These are phyloP conservation scores for Didymella sp. DNA, from an alignment of 2,329 filamentous ascomycete genomes.

Conservation along the genomic window DNA sequence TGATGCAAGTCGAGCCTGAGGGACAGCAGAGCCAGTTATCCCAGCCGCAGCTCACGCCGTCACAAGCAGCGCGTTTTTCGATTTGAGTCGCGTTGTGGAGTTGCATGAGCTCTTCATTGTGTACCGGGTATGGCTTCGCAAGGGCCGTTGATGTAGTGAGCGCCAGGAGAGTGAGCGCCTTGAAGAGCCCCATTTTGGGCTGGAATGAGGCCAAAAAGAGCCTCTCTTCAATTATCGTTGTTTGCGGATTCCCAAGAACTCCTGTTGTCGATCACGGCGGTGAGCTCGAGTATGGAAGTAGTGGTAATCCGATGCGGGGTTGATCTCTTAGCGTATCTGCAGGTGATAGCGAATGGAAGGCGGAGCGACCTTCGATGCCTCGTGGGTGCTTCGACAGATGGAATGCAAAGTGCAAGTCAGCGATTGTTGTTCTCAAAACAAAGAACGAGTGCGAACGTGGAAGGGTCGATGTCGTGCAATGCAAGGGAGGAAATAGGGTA, in stretches of 20 bases:
- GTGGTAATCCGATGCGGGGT: constrained; percentile 20
- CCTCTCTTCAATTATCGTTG: not conserved
- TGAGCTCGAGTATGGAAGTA: constrained; percentile 5
- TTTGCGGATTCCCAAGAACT: not conserved
- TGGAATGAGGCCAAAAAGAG: not conserved
- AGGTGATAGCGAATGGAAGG: constrained; percentile 17
- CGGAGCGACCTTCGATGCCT: constrained; percentile 10
- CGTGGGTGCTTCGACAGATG: constrained; percentile 15
- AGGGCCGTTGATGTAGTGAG: constrained; percentile 60
- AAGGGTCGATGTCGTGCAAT: constrained; percentile 22
- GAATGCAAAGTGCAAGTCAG: constrained; percentile 15
- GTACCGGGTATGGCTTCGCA: constrained; percentile 44
- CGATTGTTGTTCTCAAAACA: constrained; percentile 21
- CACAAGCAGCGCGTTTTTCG: constrained; percentile 27
- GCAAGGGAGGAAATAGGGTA: constrained; percentile 41
- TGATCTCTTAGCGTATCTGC: constrained; percentile 21
- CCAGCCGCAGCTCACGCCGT: constrained; percentile 42
- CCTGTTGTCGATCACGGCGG: constrained; percentile 1
- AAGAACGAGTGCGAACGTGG: constrained; percentile 15
- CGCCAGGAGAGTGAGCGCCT: constrained; percentile 70
- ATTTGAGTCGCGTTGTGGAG: constrained; percentile 43
- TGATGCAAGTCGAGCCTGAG: constrained; percentile 39
- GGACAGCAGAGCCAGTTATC: constrained; percentile 48
- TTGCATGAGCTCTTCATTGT: constrained; percentile 35
- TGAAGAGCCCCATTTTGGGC: constrained; percentile 39